Percentiles rank a stretch among this genome's conserved stretches.
phyloP scores from a whole-genome alignment of 164 flowering plant species.

The Stephania yunnanensis region DNA sequence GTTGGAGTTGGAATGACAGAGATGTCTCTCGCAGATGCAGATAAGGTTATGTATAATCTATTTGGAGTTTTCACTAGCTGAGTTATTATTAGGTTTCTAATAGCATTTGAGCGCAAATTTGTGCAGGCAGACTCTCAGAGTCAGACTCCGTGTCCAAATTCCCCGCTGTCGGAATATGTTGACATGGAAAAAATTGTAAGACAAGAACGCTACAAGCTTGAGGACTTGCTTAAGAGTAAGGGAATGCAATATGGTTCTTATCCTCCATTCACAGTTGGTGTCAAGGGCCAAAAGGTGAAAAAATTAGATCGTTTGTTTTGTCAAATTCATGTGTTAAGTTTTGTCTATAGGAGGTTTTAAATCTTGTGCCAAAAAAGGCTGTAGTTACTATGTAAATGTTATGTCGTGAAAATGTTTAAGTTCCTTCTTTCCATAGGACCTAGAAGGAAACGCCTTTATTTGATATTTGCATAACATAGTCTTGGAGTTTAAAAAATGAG shows the following conservation, averaged over 20 bases:
- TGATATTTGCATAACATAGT: background rate
- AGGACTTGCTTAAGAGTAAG: constrained; percentile 58
- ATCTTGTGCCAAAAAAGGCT: background rate
- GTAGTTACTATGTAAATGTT: too few relatives aligned
- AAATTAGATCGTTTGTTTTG: background rate
- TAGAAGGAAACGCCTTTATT: background rate
- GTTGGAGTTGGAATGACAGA: constrained; percentile 49
- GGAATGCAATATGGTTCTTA: constrained; percentile 55
- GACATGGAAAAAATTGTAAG: constrained; percentile 56
- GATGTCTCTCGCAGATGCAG: constrained; percentile 55
- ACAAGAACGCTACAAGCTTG: constrained; percentile 55
- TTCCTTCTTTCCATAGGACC: background rate
- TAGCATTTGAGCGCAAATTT: constrained; percentile 12
- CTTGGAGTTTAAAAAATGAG: too few relatives aligned
- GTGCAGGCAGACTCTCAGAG: constrained; percentile 35
- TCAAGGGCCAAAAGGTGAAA: constrained; percentile 83
- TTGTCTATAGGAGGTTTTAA: background rate
- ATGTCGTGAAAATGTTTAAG: background rate
- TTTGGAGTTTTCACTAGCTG: background rate
- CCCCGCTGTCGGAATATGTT: constrained; percentile 32
- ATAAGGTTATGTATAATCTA: constrained; percentile 30
- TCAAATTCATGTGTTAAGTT: background rate
- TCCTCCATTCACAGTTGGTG: constrained; percentile 71
- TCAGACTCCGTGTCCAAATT: constrained; percentile 31
- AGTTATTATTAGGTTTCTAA: background rate